These are phyloP conservation scores for Trypanosomatidae sp. DNA, from an alignment of 208 protist genomes.

Conservation along the genomic window DNA sequence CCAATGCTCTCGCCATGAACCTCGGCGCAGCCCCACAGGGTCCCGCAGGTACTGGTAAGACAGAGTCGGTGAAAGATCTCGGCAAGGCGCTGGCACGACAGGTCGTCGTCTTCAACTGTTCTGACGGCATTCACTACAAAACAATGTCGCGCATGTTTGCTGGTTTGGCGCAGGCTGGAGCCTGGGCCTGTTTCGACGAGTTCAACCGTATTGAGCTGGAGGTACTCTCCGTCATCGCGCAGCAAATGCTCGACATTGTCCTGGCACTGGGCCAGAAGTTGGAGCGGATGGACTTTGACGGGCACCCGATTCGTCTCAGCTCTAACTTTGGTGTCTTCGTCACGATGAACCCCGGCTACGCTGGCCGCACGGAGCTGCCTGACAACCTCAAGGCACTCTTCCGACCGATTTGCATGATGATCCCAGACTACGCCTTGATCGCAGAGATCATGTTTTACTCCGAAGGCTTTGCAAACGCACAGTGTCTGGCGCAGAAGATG, in stretches of 20 bases:
- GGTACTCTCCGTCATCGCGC: conserved; percentile 96
- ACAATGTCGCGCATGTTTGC: conserved; percentile 97
- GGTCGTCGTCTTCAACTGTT: conserved; percentile 97
- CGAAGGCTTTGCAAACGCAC: conserved; percentile 96
- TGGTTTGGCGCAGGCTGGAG: conserved; percentile 93
- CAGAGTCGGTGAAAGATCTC: conserved; percentile 96
- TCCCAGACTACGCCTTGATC: conserved; percentile 97
- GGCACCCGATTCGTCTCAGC: conserved; percentile 90
- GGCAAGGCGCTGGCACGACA: conserved; percentile 90
- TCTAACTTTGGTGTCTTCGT: conserved; percentile 96
- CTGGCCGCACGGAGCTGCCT: conserved; percentile 96
- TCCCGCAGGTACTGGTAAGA: conserved; percentile 97
- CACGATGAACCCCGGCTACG: conserved; percentile 99
- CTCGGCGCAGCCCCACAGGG: conserved; percentile 94
- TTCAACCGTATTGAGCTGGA: conserved; percentile 98
- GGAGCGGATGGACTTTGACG: conserved; percentile 93
- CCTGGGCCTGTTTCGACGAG: conserved; percentile 98
- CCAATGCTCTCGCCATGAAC: conserved; percentile 93
- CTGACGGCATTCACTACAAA: conserved; percentile 96
- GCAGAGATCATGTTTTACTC: conserved; percentile 98
- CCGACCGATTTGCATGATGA: conserved; percentile 97
- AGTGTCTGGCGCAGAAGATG: conserved; percentile 95
- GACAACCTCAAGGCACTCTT: conserved; percentile 98
- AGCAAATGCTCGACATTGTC: conserved; percentile 96
- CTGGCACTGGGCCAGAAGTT: conserved; percentile 87